Evolutionary conservation across 2,329 filamentous ascomycete genomes (phyloP).

Genomic region (Colletotrichum sp.): DNA sequence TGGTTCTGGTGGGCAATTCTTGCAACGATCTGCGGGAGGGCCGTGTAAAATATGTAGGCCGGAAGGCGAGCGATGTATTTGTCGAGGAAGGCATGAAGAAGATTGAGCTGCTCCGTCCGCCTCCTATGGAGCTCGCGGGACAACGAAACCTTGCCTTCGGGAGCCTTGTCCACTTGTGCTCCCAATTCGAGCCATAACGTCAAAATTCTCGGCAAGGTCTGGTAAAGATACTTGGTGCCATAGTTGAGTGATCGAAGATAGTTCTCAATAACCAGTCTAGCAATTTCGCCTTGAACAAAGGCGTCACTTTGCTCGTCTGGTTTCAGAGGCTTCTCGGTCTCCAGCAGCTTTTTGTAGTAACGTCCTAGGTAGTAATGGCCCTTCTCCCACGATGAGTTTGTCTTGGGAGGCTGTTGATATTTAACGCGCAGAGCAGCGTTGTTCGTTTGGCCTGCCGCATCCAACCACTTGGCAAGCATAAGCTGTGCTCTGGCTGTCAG

Average conservation of each 20-base stretch:
- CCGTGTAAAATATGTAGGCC: slow-evolving; percentile 79
- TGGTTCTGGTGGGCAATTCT: slow-evolving; percentile 87
- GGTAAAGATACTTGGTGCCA: slow-evolving; percentile 94
- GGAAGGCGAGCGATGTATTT: slow-evolving; percentile 79
- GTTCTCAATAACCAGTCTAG: slow-evolving; percentile 91
- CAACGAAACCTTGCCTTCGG: slow-evolving; percentile 58
- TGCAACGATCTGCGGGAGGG: slow-evolving; percentile 93
- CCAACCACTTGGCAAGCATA: slow-evolving; percentile 94
- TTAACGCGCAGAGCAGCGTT: slow-evolving; percentile 78
- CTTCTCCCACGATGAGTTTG: slow-evolving; percentile 83
- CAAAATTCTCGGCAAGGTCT: slow-evolving; percentile 88
- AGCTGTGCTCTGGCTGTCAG: slow-evolving; percentile 82
- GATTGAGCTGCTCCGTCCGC: slow-evolving; percentile 69
- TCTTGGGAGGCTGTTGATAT: slow-evolving; percentile 82
- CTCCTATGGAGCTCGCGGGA: slow-evolving; percentile 57
- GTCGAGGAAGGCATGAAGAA: slow-evolving; percentile 75
- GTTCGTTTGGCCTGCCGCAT: slow-evolving; percentile 91
- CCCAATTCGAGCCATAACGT: slow-evolving; percentile 96
- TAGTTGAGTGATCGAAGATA: slow-evolving; percentile 86
- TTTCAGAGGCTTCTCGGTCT: slow-evolving; percentile 82
- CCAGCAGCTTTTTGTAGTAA: slow-evolving; percentile 95
- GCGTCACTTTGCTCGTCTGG: slow-evolving; percentile 77
- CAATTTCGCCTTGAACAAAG: slow-evolving; percentile 80
- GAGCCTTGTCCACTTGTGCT: slow-evolving; percentile 70
- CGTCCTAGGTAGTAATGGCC: slow-evolving; percentile 96